Evolutionary conservation across 2,329 filamentous ascomycete species (phyloP).

Genomic region (Scorias spongiosa): DNA sequence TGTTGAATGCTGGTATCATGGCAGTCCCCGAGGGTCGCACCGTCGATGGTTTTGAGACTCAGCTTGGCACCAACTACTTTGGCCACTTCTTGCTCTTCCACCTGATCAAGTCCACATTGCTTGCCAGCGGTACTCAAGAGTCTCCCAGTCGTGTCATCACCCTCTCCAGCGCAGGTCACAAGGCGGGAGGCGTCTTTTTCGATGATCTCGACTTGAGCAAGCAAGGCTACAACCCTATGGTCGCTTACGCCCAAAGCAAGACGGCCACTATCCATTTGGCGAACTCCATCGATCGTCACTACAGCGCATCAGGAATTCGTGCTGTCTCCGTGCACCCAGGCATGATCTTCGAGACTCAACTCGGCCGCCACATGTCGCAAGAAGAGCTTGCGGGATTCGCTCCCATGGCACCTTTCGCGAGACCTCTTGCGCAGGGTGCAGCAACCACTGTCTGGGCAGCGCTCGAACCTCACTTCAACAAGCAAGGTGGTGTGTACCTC

Average conservation of each 20-base stretch:
- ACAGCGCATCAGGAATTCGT: conserved; percentile 30
- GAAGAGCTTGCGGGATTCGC: neutral
- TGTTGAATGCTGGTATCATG: conserved; percentile 34
- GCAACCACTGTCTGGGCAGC: conserved; percentile 35
- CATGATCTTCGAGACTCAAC: conserved; percentile 18
- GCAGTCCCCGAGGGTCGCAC: conserved; percentile 22
- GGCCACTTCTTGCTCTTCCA: conserved; percentile 40
- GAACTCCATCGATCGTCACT: conserved; percentile 36
- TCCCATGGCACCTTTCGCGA: neutral
- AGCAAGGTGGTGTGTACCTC: conserved; percentile 1
- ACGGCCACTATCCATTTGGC: conserved; percentile 37
- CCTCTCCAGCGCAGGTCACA: conserved; percentile 31
- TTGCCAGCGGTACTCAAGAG: conserved; percentile 23
- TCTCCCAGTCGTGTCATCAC: conserved; percentile 30
- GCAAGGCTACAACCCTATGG: conserved; percentile 7
- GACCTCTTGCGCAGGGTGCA: conserved; percentile 29
- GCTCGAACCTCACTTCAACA: conserved; percentile 10
- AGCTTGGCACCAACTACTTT: conserved; percentile 40
- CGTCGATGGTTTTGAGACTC: conserved; percentile 33
- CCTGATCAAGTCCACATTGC: conserved; percentile 31
- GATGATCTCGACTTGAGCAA: conserved; percentile 16
- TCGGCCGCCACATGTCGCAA: conserved; percentile 4
- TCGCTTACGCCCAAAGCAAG: conserved; percentile 34
- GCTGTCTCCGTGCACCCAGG: conserved; percentile 33
- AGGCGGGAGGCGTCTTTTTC: conserved; percentile 11